Conservation (phyloP, 805 yeast species). For the Ogataea ganodermae region DNA sequence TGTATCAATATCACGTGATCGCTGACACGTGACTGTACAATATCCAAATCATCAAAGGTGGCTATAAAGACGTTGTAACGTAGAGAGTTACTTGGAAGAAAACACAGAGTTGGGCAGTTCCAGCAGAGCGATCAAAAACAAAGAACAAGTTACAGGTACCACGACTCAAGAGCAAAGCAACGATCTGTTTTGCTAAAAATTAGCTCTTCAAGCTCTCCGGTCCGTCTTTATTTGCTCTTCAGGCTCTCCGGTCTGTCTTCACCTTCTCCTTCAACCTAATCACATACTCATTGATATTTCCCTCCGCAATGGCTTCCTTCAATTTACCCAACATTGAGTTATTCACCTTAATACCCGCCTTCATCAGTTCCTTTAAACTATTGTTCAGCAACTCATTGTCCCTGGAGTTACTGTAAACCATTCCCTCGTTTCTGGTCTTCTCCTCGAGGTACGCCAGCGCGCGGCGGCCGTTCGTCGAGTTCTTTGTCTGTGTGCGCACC, state of each 20-base stretch:
- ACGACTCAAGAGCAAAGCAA: no score
- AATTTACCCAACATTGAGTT: conserved; percentile 23
- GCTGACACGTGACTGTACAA: neutral
- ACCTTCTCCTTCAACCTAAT: conserved; percentile 31
- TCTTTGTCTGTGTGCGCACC: conserved; percentile 30
- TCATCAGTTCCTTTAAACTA: conserved; percentile 27
- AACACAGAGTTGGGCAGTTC: no score
- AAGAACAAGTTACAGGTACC: no score
- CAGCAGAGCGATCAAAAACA: no score
- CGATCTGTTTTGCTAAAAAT: no score
- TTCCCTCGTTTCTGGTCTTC: conserved; percentile 11
- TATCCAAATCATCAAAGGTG: no score
- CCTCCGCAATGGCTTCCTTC: conserved; percentile 26
- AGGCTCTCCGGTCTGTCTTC: conserved; percentile 29
- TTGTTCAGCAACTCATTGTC: conserved; percentile 20
- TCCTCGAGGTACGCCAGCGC: conserved; percentile 13
- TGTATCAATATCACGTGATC: neutral
- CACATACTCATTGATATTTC: conserved; percentile 31
- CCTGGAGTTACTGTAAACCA: conserved; percentile 12
- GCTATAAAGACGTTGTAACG: no score
- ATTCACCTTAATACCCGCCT: conserved; percentile 25
- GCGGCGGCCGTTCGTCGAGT: conserved; percentile 24
- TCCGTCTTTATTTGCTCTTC: conserved; percentile 3
- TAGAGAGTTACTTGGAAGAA: no score
- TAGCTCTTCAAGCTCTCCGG: conserved; percentile 4